Evolutionary conservation across 2,329 filamentous ascomycete species (phyloP).

Genomic region (Botryotinia convoluta): DNA sequence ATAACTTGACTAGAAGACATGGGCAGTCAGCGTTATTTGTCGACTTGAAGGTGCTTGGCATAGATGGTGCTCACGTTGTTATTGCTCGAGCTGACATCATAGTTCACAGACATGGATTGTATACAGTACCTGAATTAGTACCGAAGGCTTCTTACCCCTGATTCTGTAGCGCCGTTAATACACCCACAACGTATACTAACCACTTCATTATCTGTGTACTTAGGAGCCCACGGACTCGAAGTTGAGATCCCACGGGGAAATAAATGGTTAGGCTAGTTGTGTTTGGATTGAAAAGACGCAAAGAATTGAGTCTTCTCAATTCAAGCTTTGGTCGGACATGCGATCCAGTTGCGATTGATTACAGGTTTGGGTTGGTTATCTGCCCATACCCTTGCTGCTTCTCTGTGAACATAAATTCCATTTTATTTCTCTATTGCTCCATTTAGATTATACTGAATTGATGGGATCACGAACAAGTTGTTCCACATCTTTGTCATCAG

Average conservation of each 20-base stretch:
- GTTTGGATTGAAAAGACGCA: not conserved
- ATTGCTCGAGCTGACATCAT: not conserved
- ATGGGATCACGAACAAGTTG: too few relatives aligned
- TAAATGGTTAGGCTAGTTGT: not conserved
- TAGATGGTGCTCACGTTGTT: not conserved
- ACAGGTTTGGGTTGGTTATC: not conserved
- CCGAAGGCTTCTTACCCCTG: not conserved
- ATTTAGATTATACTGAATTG: not conserved
- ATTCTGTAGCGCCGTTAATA: not conserved
- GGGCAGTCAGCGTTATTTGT: not conserved
- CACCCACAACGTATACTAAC: not conserved
- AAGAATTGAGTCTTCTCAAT: not conserved
- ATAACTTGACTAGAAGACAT: not conserved
- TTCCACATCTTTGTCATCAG: not conserved
- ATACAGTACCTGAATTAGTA: not conserved
- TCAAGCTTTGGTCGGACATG: not conserved
- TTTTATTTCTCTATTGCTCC: not conserved
- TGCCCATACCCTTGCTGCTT: not conserved
- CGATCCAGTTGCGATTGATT: not conserved
- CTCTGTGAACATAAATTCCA: not conserved
- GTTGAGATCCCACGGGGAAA: fast-evolving
- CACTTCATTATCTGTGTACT: not conserved
- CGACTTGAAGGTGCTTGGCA: not conserved
- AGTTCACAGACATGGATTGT: fast-evolving
- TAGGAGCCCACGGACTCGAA: not conserved